Evolutionary conservation across 1,284 basidiomycete species (phyloP).

Genomic region (Ganoderma lucidum): DNA sequence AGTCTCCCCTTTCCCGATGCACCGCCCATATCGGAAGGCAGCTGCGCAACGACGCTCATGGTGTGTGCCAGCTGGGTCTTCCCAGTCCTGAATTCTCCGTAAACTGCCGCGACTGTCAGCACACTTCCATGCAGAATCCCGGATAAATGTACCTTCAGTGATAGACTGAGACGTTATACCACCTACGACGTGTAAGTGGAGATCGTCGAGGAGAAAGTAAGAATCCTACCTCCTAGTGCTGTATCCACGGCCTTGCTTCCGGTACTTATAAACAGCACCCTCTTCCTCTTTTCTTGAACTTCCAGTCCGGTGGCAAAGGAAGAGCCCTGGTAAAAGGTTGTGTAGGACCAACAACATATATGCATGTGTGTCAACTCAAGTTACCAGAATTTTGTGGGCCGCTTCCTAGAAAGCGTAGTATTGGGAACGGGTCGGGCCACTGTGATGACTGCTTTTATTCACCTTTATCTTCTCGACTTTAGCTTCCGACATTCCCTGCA

Average conservation of each 20-base stretch:
- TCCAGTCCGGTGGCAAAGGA: constrained; percentile 92
- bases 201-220: constrained; percentile 1
- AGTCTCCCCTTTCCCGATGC: constrained; percentile 81
- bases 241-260: constrained; percentile 92
- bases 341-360: constrained; percentile 16
- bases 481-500: constrained; percentile 84
- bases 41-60: constrained; percentile 88
- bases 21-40: constrained; percentile 90
- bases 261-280: constrained; percentile 83
- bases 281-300: constrained; percentile 84
- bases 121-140: not conserved
- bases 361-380: constrained; percentile 23
- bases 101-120: constrained; percentile 53
- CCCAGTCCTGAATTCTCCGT: constrained; percentile 84
- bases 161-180: constrained; percentile 92
- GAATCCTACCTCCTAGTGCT: constrained; percentile 80
- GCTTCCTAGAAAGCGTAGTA: constrained; percentile 70
- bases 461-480: constrained; percentile 97
- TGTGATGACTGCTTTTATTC: constrained; percentile 20
- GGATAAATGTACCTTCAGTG: constrained; percentile 71
- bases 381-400: constrained; percentile 82
- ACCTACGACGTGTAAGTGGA: constrained; percentile 51
- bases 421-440: constrained; percentile 14
- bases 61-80: constrained; percentile 95
- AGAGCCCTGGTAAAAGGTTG: constrained; percentile 69